Evolutionary conservation across 306 rosid species (phyloP), one percentile per base, ranked within the genome.

Genomic region (Benincasa hispida): DNA sequence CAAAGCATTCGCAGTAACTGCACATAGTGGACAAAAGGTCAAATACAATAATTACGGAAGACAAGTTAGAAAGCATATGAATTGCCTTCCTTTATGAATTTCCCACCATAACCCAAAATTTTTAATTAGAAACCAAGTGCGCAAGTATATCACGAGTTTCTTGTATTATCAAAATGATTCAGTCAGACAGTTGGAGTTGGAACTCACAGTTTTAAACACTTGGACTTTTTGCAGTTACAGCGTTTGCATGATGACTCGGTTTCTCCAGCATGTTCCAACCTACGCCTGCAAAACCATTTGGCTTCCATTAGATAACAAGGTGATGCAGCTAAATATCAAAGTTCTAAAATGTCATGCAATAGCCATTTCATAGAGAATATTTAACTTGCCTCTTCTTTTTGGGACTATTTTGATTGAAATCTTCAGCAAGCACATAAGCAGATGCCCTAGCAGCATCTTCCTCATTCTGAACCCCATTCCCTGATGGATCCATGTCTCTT

Each of bases 1-100:
- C 96, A 86, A 94, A 91, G 86, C 98, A 91, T 85, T 87, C 95
- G 48, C 98, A 91, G 80, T 94, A 90, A 69, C 97, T 94, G 89
- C 81, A 74, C n/a, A 81, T 65, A 61, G 61, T 34, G 12, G 58
- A 77, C 51, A 59, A 51, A 58, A 5, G 8, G 22, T 42, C 21
- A 77, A 73, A 57, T 28, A 70, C 56, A 14, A 48, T 21, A 47
- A 32, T 42, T 41, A 76, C 17, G 8, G n/a, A 41, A 50, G 42
- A 9, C 18, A 50, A 72, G 30, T 17, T 28, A 0, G 19, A 19
- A 65, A 34, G n/a, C 19, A 62, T 13, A 63, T 63, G 72, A 42
- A 13, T 9, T 60, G 10, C 39, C 63, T 28, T 32, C 19, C 32
- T 8, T 10, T 0, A 37, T 28, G 5, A 42, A 48, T 15, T 15